phyloP scores from a whole-genome alignment of 73 alveolate genomes.

The Durusdinium trenchii region DNA sequence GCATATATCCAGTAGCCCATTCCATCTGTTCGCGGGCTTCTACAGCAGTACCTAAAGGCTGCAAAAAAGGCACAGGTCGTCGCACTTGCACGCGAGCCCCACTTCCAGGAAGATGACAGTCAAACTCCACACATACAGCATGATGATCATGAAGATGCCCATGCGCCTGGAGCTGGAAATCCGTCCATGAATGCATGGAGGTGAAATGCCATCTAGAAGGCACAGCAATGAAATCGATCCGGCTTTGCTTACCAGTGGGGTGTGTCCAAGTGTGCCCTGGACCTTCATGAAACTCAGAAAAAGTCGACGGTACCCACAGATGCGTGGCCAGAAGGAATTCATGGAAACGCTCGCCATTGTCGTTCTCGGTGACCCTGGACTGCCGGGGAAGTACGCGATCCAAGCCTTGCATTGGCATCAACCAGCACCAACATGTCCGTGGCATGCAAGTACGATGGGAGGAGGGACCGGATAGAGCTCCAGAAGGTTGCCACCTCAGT shows the following conservation, averaged over 20 bases:
- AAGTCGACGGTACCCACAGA: neutral
- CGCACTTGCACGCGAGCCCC: neutral
- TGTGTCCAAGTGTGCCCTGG: neutral
- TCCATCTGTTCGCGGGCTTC: too few relatives aligned
- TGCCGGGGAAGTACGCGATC: neutral
- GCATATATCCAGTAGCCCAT: too few relatives aligned
- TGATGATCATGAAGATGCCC: neutral
- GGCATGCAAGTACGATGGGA: too few relatives aligned
- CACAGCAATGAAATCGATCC: neutral
- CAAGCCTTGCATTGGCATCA: neutral
- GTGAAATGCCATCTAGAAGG: neutral
- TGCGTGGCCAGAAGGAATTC: neutral
- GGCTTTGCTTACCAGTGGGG: neutral
- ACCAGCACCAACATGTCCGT: too few relatives aligned
- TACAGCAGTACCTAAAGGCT: neutral
- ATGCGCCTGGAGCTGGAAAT: neutral
- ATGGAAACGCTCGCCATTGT: neutral
- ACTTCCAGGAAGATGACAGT: too few relatives aligned
- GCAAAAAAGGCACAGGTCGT: neutral
- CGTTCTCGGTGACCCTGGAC: neutral
- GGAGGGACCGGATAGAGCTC: too few relatives aligned
- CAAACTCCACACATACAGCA: neutral
- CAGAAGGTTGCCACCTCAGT: too few relatives aligned
- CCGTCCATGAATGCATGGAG: neutral
- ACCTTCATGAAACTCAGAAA: neutral